Evolutionary conservation across 2,329 filamentous ascomycete genomes (phyloP).

Genomic region (Beauveria sp.): DNA sequence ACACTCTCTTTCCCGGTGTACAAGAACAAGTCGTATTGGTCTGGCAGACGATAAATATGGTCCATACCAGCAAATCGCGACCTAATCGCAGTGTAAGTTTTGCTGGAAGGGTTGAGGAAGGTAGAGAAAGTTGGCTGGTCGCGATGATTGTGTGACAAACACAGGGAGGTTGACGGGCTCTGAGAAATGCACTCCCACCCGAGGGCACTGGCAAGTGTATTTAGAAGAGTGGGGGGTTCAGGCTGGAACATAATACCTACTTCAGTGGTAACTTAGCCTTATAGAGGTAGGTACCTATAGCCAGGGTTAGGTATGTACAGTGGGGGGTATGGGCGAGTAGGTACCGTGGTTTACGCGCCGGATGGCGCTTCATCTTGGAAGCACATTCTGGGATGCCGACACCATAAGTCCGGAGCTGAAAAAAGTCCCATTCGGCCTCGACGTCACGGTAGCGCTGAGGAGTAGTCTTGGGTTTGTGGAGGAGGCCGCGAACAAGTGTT

Average conservation of each 20-base stretch:
- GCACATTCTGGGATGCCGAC: slow-evolving; percentile 2
- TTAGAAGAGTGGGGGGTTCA: too few relatives aligned
- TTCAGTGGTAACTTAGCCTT: too few relatives aligned
- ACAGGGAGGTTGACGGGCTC: too few relatives aligned
- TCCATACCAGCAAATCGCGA: background rate
- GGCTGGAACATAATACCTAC: too few relatives aligned
- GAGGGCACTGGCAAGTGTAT: too few relatives aligned
- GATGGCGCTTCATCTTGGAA: background rate
- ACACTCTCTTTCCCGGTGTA: background rate
- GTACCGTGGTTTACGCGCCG: too few relatives aligned
- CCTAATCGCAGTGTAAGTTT: background rate
- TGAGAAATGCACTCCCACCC: too few relatives aligned
- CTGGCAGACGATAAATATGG: background rate
- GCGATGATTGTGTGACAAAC: background rate
- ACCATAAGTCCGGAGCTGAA: slow-evolving; percentile 3
- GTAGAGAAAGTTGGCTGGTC: background rate
- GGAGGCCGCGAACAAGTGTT: slow-evolving; percentile 15
- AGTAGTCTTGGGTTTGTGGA: slow-evolving; percentile 5
- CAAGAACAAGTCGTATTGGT: background rate
- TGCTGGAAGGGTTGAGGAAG: background rate
- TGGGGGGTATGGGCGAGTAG: too few relatives aligned
- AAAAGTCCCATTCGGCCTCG: slow-evolving; percentile 7
- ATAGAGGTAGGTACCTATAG: too few relatives aligned
- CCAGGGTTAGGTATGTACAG: too few relatives aligned
- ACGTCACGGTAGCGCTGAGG: slow-evolving; percentile 1